Base-by-base conservation (phyloP, 2,329 filamentous ascomycete genomes). In the Bipolaris sorokiniana region DNA sequence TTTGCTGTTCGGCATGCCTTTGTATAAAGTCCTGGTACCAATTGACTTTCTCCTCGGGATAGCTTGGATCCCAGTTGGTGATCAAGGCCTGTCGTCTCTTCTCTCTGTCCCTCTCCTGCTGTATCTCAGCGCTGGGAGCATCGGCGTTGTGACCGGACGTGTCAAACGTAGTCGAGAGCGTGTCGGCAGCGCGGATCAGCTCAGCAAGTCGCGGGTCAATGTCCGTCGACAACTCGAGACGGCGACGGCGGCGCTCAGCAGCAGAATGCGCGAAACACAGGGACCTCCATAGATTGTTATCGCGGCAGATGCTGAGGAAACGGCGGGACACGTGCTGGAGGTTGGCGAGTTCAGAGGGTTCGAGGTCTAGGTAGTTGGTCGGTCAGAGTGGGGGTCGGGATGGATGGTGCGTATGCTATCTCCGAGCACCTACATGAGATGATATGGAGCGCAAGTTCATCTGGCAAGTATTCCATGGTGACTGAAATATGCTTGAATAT, bases 21-120 rank as follows among this genome's bases (percentile, higher is more conserved):
- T 93, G 91, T 61, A 96, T 89, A 70, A 92, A 97, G 75, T 97
- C 93, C 53, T 90, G 85, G 74, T 96, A 97, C 89, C 92, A 97
- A 47, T 90, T 87, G 18, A 93, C 82, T 38, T 81, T 81, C 76
- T 97, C 92, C 4, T 77, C 79, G 0, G 87, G 85, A 62, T 89
- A 92, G 0, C 86, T 86, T 0, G 91, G 91, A 65, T 97, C 91
- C 92, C 92, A 97, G 65, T 91, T 91, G 4, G 88, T 88, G 69
- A 90, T 80, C 55, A 91, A 84, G 48, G 87, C 83, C 20, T 79
- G 77, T 53, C 79, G 79, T 65, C 84, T 79, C 59, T 64, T 71
- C 11, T 65, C 60, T 13, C 53, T 68, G 60, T 77, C 69, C 68
- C 68, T 55, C 16, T 70, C 65, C 36, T 49, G 65, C 65, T 71